phyloP scores from a whole-genome alignment of 306 rosid genomes.

The Luffa aegyptiaca region DNA sequence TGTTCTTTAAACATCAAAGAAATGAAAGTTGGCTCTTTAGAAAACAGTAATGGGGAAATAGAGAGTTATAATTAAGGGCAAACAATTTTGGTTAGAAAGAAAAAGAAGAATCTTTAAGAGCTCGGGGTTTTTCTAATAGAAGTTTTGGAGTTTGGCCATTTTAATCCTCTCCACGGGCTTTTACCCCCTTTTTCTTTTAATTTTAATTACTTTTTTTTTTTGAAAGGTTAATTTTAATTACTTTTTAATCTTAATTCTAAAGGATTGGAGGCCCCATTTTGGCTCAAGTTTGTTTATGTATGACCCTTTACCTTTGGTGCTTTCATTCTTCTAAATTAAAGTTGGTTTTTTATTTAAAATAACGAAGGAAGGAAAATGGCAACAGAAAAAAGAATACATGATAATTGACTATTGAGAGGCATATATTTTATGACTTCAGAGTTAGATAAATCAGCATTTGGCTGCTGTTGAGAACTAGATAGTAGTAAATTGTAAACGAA shows the following conservation, averaged over 20 bases:
- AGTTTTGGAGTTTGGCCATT: background rate
- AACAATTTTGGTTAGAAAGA: background rate
- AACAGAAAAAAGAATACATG: background rate
- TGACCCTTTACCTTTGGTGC: background rate
- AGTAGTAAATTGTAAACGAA: background rate
- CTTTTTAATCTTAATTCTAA: background rate
- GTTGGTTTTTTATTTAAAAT: background rate
- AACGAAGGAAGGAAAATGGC: background rate
- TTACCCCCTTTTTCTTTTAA: background rate
- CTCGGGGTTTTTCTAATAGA: background rate
- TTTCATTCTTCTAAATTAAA: background rate
- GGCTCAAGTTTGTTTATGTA: background rate
- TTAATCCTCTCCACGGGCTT: background rate
- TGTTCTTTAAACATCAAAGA: background rate
- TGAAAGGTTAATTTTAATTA: background rate
- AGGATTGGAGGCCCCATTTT: background rate
- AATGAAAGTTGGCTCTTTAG: background rate
- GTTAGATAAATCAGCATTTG: background rate
- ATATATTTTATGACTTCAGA: background rate
- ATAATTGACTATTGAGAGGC: background rate
- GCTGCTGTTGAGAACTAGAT: background rate
- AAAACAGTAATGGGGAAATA: background rate
- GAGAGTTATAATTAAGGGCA: background rate
- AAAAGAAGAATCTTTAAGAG: background rate
- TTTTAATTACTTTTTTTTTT: background rate